Percentiles rank a stretch among this genome's conserved stretches.
Conservation (phyloP, 495 filamentous ascomycete genomes). For the Thermothielavioides terrestris region DNA sequence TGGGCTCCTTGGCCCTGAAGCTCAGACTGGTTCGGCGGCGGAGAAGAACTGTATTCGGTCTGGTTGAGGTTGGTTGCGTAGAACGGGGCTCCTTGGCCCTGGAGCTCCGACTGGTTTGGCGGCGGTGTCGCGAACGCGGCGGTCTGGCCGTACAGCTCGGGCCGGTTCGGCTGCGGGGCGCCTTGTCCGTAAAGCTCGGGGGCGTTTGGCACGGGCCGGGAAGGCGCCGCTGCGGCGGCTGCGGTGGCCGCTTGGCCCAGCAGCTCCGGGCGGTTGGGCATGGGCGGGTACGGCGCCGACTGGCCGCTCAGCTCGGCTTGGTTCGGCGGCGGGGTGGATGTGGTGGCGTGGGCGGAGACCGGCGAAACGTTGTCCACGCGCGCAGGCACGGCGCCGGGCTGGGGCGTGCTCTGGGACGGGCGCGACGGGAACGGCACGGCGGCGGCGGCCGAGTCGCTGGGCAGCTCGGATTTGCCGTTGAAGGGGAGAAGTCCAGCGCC, state of each 20-base stretch:
- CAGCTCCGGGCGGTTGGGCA: conserved; percentile 13
- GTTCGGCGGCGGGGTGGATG: conserved; percentile 17
- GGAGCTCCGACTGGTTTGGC: conserved; percentile 11
- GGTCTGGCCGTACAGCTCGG: conserved; percentile 26
- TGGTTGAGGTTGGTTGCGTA: conserved; percentile 5
- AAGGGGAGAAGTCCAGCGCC: not conserved
- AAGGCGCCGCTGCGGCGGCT: not conserved
- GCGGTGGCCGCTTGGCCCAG: not conserved
- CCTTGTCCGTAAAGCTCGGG: conserved; percentile 28
- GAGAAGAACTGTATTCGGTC: too few species aligned
- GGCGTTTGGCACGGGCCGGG: not conserved
- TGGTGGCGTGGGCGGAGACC: conserved; percentile 22
- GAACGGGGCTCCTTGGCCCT: conserved; percentile 16
- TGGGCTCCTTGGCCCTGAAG: conserved; percentile 17
- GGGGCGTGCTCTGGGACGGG: conserved; percentile 23
- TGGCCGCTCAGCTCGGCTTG: conserved; percentile 23
- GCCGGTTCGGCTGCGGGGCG: conserved; percentile 12
- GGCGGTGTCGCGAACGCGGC: conserved; percentile 6
- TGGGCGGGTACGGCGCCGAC: conserved; percentile 8
- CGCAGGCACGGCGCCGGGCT: conserved; percentile 7
- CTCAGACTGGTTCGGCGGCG: conserved; percentile 15
- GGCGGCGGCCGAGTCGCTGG: conserved; percentile 15
- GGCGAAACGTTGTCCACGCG: conserved; percentile 32
- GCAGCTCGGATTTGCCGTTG: conserved; percentile 33
- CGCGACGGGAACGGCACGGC: conserved; percentile 20